Conservation (phyloP, 441 rosid species). For the Bruguiera hainesii region DNA sequence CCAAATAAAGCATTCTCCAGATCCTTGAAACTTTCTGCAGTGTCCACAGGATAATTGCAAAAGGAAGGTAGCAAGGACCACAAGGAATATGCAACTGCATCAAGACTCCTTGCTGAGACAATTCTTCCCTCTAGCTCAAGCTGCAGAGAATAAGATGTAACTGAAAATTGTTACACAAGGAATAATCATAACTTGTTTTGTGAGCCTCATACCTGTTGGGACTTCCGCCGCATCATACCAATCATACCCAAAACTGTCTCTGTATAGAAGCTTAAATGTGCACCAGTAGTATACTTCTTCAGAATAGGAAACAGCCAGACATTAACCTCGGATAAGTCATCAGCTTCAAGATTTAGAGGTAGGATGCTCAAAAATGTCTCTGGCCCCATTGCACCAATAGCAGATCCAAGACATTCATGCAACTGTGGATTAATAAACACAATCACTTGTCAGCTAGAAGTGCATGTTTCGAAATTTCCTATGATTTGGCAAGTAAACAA, state of each 20-base stretch:
- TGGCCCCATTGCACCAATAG: conserved; percentile 94
- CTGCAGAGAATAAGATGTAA: conserved; percentile 42
- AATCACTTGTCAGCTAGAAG: conserved; percentile 14
- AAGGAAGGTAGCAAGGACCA: conserved; percentile 95
- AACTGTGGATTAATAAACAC: conserved; percentile 42
- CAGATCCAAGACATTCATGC: conserved; percentile 93
- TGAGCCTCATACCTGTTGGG: conserved; percentile 47
- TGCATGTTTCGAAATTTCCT: conserved; percentile 1
- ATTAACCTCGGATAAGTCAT: conserved; percentile 76
- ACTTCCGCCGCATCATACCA: conserved; percentile 50
- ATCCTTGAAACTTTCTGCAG: conserved; percentile 68
- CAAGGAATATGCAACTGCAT: conserved; percentile 66
- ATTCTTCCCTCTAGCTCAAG: conserved; percentile 69
- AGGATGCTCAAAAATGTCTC: conserved; percentile 69
- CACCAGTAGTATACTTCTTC: conserved; percentile 90
- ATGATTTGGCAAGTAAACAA: neutral
- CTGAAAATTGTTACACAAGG: conserved; percentile 19
- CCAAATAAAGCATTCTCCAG: conserved; percentile 43
- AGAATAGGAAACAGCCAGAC: conserved; percentile 93
- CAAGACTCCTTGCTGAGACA: conserved; percentile 57
- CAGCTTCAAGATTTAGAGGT: conserved; percentile 70
- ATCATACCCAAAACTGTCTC: conserved; percentile 58
- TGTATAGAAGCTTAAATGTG: conserved; percentile 65
- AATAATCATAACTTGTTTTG: neutral
- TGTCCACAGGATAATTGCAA: conserved; percentile 81